Evolutionary conservation across 805 yeast genomes (phyloP).

Genomic region (Barnettozyma pratensis): DNA sequence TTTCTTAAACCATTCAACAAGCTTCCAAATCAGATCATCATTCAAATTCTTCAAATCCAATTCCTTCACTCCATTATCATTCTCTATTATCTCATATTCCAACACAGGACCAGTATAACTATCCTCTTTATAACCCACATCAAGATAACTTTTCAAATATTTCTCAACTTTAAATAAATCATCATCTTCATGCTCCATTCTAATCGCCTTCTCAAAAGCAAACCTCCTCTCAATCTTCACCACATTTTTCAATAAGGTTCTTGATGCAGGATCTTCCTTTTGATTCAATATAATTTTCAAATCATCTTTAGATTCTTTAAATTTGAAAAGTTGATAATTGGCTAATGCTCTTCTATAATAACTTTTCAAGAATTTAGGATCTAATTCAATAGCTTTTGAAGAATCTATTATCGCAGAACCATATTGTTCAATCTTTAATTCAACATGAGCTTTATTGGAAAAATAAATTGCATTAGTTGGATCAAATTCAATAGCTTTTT

Average conservation of each 20-base stretch:
- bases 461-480: conserved; percentile 54
- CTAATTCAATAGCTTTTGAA: conserved; percentile 59
- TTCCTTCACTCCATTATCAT: conserved; percentile 10
- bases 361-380: conserved; percentile 67
- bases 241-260: conserved; percentile 56
- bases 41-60: conserved; percentile 32
- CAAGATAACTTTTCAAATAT: conserved; percentile 4
- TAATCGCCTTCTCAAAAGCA: conserved; percentile 85
- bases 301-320: conserved; percentile 68
- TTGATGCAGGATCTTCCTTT: conserved; percentile 61
- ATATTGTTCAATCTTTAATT: conserved; percentile 78
- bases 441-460: conserved; percentile 88
- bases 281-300: conserved; percentile 55
- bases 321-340: conserved; percentile 65
- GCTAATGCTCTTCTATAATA: conserved; percentile 88
- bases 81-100: conserved; percentile 29
- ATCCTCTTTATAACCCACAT: conserved; percentile 37
- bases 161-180: conserved; percentile 22
- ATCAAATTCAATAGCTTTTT: conserved; percentile 68
- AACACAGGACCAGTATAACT: conserved; percentile 57
- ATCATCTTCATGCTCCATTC: conserved; percentile 62
- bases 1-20: conserved; percentile 66
- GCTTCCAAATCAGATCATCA: conserved; percentile 50
- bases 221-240: conserved; percentile 60
- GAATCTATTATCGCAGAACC: conserved; percentile 85